Base-by-base conservation (phyloP, 2,329 filamentous ascomycete species). In the Clonostachys sp. region DNA sequence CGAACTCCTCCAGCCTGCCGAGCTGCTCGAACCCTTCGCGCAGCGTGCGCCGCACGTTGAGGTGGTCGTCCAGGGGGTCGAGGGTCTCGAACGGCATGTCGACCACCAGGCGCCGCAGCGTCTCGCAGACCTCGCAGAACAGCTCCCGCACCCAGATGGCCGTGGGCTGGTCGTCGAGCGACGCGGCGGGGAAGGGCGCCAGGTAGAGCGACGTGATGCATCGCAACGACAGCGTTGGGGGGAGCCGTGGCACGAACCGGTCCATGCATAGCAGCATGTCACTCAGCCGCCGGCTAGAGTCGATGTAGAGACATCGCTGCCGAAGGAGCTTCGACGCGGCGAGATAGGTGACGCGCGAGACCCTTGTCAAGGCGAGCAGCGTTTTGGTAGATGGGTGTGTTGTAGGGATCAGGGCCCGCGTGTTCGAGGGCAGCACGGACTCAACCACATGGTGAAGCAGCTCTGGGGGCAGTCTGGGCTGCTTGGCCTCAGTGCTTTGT, bases 1-100 rank as follows among this genome's bases (percentile, higher is more conserved):
- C 68, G 47, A 78, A 73, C 52, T 77, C 72, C 48, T 78, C 70
- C 9, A 79, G 60, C 34, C 53, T 58, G 38, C 64, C 58, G 0
- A 78, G 64, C 42, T 64, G 56, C 52, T 62, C 56, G 48, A 78
- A 75, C 1, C 71, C 74, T n/a, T 71, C 63, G 12, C 67, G 65
- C 8, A 78, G 63, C 5, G 65, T 67, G 30, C 57, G 61, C 38
- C 65, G 61, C 41, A 72, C 61, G 48, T 57, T 57, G 57, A 69
- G 55, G 48, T 68, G 64, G 47, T 77, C 72, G 33, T 73, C 64
- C 20, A 66, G 61, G 2, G 64, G 66, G 30, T 69, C 64, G 14
- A 75, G 58, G 45, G 61, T 71, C 18, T 67, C 61, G 42, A 77
- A 68, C 7, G 74, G 73, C 52, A 78, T 74, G 48, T 74, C 63